phyloP scores from a whole-genome alignment of 345 rosid genomes.

The Arabidopsis suecica region DNA sequence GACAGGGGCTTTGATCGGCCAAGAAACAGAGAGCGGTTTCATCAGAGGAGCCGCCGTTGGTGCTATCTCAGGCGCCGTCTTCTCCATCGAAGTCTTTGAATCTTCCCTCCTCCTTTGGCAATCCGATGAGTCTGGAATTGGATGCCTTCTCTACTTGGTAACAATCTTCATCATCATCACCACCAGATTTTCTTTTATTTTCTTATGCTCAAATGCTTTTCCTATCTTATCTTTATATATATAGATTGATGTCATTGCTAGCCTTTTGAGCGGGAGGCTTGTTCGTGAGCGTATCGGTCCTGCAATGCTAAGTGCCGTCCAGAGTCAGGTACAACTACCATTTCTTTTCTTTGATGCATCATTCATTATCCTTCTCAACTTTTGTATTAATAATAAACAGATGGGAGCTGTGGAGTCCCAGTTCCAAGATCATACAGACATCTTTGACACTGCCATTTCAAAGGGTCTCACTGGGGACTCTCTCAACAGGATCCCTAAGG shows the following conservation, averaged over 20 bases:
- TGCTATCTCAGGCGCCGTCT: slow-evolving; percentile 98
- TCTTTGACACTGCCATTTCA: slow-evolving; percentile 76
- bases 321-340: slow-evolving; percentile 71
- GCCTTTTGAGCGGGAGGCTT: slow-evolving; percentile 96
- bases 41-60: slow-evolving; percentile 96
- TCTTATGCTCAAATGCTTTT: neutral
- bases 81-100: slow-evolving; percentile 96
- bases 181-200: neutral
- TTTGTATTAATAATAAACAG: slow-evolving; percentile 41
- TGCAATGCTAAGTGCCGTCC: slow-evolving; percentile 97
- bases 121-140: slow-evolving; percentile 89
- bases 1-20: slow-evolving; percentile 99
- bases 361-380: neutral
- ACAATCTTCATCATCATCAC: slow-evolving; percentile 18
- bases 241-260: slow-evolving; percentile 92
- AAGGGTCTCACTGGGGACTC: slow-evolving; percentile 82
- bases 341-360: neutral
- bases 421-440: slow-evolving; percentile 73
- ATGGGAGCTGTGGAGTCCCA: slow-evolving; percentile 88
- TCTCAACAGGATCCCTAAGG: slow-evolving; percentile 82
- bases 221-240: neutral
- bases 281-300: slow-evolving; percentile 97
- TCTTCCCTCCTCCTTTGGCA: slow-evolving; percentile 95
- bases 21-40: slow-evolving; percentile 98
- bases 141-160: slow-evolving; percentile 92